phyloP scores from a whole-genome alignment of 371 early-diverging fungal species.

The Rhizomucor pusillus region DNA sequence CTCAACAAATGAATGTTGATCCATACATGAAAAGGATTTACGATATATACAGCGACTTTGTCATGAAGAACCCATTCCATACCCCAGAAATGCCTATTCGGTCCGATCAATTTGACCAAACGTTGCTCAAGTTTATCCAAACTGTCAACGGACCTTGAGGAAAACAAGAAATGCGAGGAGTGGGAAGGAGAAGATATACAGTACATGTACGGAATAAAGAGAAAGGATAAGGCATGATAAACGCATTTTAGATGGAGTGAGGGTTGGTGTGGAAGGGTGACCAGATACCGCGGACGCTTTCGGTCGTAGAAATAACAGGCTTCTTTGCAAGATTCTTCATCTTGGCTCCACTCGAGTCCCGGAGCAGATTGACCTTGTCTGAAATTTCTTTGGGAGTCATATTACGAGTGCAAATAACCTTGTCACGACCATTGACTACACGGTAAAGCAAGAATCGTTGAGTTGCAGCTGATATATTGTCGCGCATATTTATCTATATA shows the following conservation, averaged over 20 bases:
- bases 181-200: neutral
- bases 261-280: slow-evolving; percentile 79
- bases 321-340: slow-evolving; percentile 63
- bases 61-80: slow-evolving; percentile 99
- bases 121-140: slow-evolving; percentile 72
- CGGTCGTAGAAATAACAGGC: slow-evolving; percentile 76
- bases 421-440: slow-evolving; percentile 71
- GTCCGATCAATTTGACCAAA: slow-evolving; percentile 90
- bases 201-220: slow-evolving; percentile 4
- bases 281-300: slow-evolving; percentile 86
- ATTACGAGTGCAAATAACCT: slow-evolving; percentile 72
- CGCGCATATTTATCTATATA: neutral
- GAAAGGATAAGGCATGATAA: slow-evolving; percentile 7
- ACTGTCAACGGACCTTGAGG: slow-evolving; percentile 17
- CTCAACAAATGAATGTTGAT: slow-evolving; percentile 72
- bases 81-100: slow-evolving; percentile 99
- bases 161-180: neutral
- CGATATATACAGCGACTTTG: slow-evolving; percentile 92
- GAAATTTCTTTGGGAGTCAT: slow-evolving; percentile 59
- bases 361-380: slow-evolving; percentile 60
- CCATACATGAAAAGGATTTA: slow-evolving; percentile 76
- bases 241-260: slow-evolving; percentile 54
- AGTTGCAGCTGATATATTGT: neutral
- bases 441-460: neutral
- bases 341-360: slow-evolving; percentile 69